phyloP scores from a whole-genome alignment of 805 yeast genomes.

The Candida germanica region DNA sequence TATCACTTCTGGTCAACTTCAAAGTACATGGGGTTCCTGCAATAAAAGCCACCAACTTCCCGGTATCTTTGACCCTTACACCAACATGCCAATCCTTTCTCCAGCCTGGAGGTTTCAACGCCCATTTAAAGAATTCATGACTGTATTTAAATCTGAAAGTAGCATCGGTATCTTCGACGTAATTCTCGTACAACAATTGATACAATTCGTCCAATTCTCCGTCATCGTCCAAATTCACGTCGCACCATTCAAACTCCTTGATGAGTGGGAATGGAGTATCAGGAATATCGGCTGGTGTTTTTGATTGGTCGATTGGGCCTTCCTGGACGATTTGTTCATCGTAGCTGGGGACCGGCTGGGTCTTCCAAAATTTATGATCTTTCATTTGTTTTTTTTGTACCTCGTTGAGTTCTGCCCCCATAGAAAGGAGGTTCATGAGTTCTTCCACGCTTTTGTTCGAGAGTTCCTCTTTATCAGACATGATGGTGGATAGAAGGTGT shows the following conservation, averaged over 20 bases:
- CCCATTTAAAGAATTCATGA: conserved; percentile 84
- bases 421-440: conserved; percentile 50
- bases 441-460: conserved; percentile 47
- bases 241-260: conserved; percentile 85
- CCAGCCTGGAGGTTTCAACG: conserved; percentile 93
- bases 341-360: conserved; percentile 88
- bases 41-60: conserved; percentile 85
- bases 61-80: conserved; percentile 75
- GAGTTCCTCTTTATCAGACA: conserved; percentile 6
- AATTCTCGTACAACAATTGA: conserved; percentile 77
- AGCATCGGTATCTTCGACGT: conserved; percentile 92
- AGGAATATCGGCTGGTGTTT: conserved; percentile 71
- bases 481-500: too few relatives aligned
- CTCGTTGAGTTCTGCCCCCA: conserved; percentile 54
- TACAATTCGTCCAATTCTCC: conserved; percentile 73
- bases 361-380: conserved; percentile 95
- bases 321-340: conserved; percentile 65
- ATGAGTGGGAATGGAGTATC: conserved; percentile 68
- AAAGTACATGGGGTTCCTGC: conserved; percentile 82
- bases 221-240: conserved; percentile 56
- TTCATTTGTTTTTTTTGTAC: conserved; percentile 70
- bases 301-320: conserved; percentile 74
- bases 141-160: conserved; percentile 89
- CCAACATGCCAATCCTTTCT: conserved; percentile 87
- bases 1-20: conserved; percentile 50